Conservation (phyloP, 2,329 filamentous ascomycete species). For the Dactylella cylindrospora region DNA sequence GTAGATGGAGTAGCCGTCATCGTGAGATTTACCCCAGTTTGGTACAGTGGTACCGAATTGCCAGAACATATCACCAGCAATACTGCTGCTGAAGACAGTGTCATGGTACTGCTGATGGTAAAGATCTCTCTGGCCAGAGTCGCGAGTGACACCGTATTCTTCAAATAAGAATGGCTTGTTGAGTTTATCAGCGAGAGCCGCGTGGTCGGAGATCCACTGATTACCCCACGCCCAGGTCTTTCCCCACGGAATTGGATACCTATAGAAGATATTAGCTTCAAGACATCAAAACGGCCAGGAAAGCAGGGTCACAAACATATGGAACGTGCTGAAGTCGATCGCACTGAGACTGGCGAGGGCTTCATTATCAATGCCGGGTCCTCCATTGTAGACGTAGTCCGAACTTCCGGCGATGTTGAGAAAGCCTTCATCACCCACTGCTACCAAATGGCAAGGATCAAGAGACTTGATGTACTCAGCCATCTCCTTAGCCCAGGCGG, state of each 20-base stretch:
- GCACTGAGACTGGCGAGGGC: slow-evolving; percentile 56
- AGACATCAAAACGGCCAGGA: neutral
- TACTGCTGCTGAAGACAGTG: slow-evolving; percentile 40
- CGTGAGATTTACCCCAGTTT: slow-evolving; percentile 45
- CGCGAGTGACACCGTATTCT: slow-evolving; percentile 46
- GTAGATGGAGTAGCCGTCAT: slow-evolving; percentile 46
- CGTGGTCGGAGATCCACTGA: slow-evolving; percentile 57
- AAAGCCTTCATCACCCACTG: slow-evolving; percentile 58
- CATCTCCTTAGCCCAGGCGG: slow-evolving; percentile 60
- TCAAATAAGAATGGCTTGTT: slow-evolving; percentile 49
- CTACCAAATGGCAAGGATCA: slow-evolving; percentile 59
- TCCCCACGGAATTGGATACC: slow-evolving; percentile 56
- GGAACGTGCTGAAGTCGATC: slow-evolving; percentile 59
- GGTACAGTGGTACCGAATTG: slow-evolving; percentile 46
- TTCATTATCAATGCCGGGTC: slow-evolving; percentile 57
- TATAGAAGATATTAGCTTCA: slow-evolving; percentile 10
- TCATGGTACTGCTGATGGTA: slow-evolving; percentile 45
- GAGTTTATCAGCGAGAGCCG: slow-evolving; percentile 51
- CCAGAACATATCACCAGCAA: slow-evolving; percentile 47
- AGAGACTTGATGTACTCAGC: slow-evolving; percentile 59
- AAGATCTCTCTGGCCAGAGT: slow-evolving; percentile 42
- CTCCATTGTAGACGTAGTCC: slow-evolving; percentile 56
- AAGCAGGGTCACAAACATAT: slow-evolving; percentile 52
- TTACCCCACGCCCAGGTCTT: slow-evolving; percentile 53
- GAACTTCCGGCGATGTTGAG: slow-evolving; percentile 52